Base-by-base conservation (phyloP, 2,329 filamentous ascomycete genomes). In the Aspergillus sp. region DNA sequence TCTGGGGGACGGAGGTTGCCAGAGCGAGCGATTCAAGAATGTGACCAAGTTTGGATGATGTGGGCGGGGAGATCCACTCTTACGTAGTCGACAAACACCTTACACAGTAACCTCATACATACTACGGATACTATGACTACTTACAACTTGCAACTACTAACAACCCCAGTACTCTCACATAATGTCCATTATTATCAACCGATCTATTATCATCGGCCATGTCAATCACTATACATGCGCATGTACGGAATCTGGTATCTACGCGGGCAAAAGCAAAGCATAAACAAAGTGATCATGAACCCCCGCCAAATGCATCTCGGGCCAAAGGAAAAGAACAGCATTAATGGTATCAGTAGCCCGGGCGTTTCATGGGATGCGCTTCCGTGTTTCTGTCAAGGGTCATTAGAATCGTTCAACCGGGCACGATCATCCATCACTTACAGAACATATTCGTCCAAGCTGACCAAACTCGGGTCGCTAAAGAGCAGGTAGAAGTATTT, bases 401-500 rank as follows among this genome's bases (percentile, higher is more conserved):
- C 44, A 32, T 47, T 47, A 43, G 45, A 32, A n/a, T 17, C 34
- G 11, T 38, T 13, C 14, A n/a, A n/a, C 34, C 34, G 16, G 3
- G 34, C 16, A 38, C 17, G 36, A 11, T 13, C 44, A 32, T 47
- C 25, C 16, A 45, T 19, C 34, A 74, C 73, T 72, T 60, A 76
- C 71, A 77, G 63, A 48, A 77, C 72, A 60, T 72, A 78, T 59
- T 77, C 74, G 61, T 78, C 75, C 56, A 78, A 61, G 57, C 71
- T 76, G 48, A 77, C 65, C 40, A 75, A 60, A 41, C 57, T 66
- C 9, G 74, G 71, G 34, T 77, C 73, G 50, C 74, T 75, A 63
- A 76, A 78, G 31, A 78, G 63, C 20, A 78, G 64, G 55, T 77
- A 78, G 57, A 76, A 77, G 57, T 78, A 78, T 57, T 78, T 78